Conservation (phyloP, 2,329 filamentous ascomycete species). For the Aureobasidium leucospermi region DNA sequence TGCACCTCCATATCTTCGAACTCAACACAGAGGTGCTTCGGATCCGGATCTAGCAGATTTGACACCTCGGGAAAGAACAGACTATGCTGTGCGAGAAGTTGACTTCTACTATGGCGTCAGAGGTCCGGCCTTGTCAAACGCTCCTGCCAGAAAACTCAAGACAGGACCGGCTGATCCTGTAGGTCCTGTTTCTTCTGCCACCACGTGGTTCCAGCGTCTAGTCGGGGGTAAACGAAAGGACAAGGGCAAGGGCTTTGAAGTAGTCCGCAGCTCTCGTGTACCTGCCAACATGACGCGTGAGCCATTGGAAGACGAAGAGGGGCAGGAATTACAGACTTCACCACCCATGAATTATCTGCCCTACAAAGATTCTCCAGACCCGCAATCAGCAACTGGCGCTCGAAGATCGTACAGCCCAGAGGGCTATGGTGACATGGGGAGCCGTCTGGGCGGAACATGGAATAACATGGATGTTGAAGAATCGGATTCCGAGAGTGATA, state of each 20-base stretch:
- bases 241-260: constrained; percentile 93
- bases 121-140: constrained; percentile 71
- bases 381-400: not conserved
- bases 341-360: constrained; percentile 26
- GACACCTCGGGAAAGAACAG: constrained; percentile 52
- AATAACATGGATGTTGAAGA: constrained; percentile 12
- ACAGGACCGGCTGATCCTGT: constrained; percentile 94
- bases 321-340: constrained; percentile 27
- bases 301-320: constrained; percentile 48
- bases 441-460: constrained; percentile 15
- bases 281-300: constrained; percentile 59
- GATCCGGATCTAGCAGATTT: constrained; percentile 48
- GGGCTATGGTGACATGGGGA: constrained; percentile 12
- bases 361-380: constrained; percentile 25
- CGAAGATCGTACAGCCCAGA: constrained; percentile 8
- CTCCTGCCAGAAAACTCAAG: constrained; percentile 72
- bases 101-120: constrained; percentile 95
- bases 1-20: constrained; percentile 47
- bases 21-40: constrained; percentile 38
- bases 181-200: constrained; percentile 79
- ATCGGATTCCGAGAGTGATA: not conserved
- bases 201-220: constrained; percentile 77
- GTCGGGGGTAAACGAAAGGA: constrained; percentile 85
- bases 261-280: constrained; percentile 82
- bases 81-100: constrained; percentile 89